Evolutionary conservation across 805 yeast genomes (phyloP), one percentile per base, ranked within the genome.

Genomic region (Metschnikowia proteae): DNA sequence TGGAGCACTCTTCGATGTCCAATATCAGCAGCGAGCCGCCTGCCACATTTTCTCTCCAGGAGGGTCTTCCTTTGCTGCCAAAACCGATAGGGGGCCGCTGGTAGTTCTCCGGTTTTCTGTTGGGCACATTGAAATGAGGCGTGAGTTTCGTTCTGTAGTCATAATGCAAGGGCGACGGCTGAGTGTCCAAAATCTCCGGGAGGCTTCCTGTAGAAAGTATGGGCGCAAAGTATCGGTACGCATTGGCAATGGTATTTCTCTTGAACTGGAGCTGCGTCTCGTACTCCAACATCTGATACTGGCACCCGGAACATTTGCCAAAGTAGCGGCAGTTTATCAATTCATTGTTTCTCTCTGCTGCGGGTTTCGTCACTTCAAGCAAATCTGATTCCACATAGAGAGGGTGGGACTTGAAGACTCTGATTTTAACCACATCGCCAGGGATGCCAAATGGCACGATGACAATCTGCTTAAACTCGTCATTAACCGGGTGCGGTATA

Each of bases 261-360:
- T 94, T 94, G 61, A 86, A 75, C 45, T 66, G 69, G 46, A 94
- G 72, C 68, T 92, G 98, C 37, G 82, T 75, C 1, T 75, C 76
- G 63, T 94, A 94, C 2, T 79, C 74, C 31, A 90, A 70, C 64
- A 82, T 82, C 64, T 94, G 98, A 63, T 83, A 89, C 68, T 94
- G 98, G 65, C 98, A 91, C 3, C 98, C 98, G 1, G 96, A 88
- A 65, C 97, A 91, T 54, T 81, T 81, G 10, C 96, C 96, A 69
- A 92, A 94, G 69, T 94, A 94, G 54, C 80, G 76, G 69, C 96
- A 89, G 55, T 78, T 78, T 48, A 85, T 81, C 45, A 86, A 74
- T 5, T 71, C 62, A 57, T 86, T 84, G 51, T 88, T 74, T 60
- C 80, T 68, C 40, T 56, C 62, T 3, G 53, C 71, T 58, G 52